phyloP scores from a whole-genome alignment of 192 early-diverging fungal genomes.

The Linnemannia zychae region DNA sequence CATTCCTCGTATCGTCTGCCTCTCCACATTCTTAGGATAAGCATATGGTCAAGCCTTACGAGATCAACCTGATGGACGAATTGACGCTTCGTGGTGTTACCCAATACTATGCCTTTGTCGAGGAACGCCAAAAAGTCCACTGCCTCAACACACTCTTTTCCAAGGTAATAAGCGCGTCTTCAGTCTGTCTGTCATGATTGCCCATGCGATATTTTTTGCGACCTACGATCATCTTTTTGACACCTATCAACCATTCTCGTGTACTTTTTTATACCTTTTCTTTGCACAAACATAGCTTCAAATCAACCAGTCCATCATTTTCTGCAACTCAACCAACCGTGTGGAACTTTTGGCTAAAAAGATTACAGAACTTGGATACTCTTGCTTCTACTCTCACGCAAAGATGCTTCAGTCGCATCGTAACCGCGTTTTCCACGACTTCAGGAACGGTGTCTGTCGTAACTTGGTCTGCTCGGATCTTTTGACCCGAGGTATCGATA shows the following conservation, averaged over 20 bases:
- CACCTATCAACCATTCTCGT: background rate
- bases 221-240: background rate
- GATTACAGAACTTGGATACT: conserved; percentile 99
- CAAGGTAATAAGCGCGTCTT: conserved; percentile 67
- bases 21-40: conserved; percentile 72
- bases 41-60: conserved; percentile 94
- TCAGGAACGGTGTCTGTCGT: conserved; percentile 97
- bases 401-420: conserved; percentile 98
- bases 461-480: conserved; percentile 99
- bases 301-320: conserved; percentile 99
- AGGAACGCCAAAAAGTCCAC: conserved; percentile 99
- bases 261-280: too few relatives aligned
- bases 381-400: conserved; percentile 99
- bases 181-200: background rate
- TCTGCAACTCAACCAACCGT: conserved; percentile 99
- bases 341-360: conserved; percentile 99
- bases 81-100: conserved; percentile 97
- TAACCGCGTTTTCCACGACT: conserved; percentile 99
- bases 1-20: background rate
- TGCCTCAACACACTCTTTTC: conserved; percentile 95
- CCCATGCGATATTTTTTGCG: background rate
- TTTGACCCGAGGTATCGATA: conserved; percentile 98
- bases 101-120: conserved; percentile 99
- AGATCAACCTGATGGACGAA: conserved; percentile 99
- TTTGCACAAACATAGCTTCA: conserved; percentile 76